Conservation (phyloP, 129 eudicot genomes). For the Helichrysum umbraculigerum region DNA sequence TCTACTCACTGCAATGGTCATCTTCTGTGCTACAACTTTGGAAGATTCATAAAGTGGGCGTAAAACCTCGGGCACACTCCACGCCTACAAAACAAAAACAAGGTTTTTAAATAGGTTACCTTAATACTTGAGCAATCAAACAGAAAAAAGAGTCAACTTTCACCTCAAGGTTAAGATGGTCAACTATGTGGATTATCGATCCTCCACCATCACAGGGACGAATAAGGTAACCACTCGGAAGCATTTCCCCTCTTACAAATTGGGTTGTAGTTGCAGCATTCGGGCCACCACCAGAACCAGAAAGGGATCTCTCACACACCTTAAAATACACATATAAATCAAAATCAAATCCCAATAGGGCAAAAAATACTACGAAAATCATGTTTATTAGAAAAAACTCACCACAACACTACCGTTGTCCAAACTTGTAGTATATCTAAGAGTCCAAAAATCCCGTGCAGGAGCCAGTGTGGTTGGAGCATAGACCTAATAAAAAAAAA, state of each 20-base stretch:
- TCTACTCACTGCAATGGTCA: conserved; percentile 84
- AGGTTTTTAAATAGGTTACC: neutral
- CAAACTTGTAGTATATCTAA: conserved; percentile 84
- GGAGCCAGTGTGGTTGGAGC: conserved; percentile 98
- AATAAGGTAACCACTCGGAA: conserved; percentile 91
- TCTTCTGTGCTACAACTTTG: conserved; percentile 82
- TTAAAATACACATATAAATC: conserved; percentile 26
- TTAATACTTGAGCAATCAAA: neutral
- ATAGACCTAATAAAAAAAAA: conserved; percentile 54
- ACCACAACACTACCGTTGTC: conserved; percentile 96
- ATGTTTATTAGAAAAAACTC: conserved; percentile 28
- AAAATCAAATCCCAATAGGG: neutral
- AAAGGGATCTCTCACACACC: conserved; percentile 98
- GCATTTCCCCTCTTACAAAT: conserved; percentile 86
- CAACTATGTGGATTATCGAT: conserved; percentile 94
- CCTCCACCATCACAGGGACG: conserved; percentile 99
- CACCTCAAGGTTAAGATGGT: conserved; percentile 89
- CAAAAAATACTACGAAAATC: neutral
- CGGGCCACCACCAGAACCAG: conserved; percentile 94
- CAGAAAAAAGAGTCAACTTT: conserved; percentile 7
- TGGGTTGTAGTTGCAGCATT: conserved; percentile 70
- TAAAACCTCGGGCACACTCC: conserved; percentile 96
- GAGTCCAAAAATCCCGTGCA: conserved; percentile 97
- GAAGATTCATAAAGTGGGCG: conserved; percentile 98
- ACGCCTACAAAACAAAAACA: conserved; percentile 49